Evolutionary conservation across 1,139 yeast species (phyloP).

Genomic region (Diutina catenulata): DNA sequence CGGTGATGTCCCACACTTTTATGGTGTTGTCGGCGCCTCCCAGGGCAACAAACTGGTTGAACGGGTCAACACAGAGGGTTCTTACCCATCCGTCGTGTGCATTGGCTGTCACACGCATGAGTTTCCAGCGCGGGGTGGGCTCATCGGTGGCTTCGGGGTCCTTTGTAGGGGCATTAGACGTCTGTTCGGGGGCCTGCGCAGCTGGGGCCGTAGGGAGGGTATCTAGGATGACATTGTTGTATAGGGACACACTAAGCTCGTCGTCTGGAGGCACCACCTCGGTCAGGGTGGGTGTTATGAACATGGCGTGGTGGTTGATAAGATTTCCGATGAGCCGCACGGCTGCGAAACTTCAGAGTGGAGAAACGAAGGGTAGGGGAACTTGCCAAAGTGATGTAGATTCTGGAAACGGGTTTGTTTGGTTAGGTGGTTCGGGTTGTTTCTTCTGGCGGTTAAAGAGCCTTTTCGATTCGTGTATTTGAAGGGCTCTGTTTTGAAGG

Average conservation of each 20-base stretch:
- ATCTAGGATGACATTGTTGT: not conserved
- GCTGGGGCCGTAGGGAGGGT: not conserved
- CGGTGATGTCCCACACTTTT: slow-evolving; percentile 83
- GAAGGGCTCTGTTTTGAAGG: too few species aligned
- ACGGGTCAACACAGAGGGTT: slow-evolving; percentile 71
- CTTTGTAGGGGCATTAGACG: not conserved
- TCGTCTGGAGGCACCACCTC: not conserved
- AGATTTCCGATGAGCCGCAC: too few species aligned
- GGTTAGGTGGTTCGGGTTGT: too few species aligned
- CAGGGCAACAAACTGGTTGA: slow-evolving; percentile 38
- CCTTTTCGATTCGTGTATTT: too few species aligned
- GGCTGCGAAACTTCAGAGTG: too few species aligned
- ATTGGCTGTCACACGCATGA: slow-evolving; percentile 1
- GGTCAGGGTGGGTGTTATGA: too few species aligned
- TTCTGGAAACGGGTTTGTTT: too few species aligned
- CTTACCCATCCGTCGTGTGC: slow-evolving; percentile 96
- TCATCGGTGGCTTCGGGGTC: not conserved
- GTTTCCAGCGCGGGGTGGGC: not conserved
- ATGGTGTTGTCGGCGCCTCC: slow-evolving; percentile 86
- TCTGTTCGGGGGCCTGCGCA: not conserved
- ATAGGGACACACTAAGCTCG: not conserved
- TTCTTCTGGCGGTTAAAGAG: too few species aligned
- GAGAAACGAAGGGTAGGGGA: too few species aligned
- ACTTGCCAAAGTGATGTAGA: too few species aligned
- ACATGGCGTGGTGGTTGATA: too few species aligned